Evolutionary conservation across 768 basidiomycete species (phyloP), one percentile per base, ranked within the genome.

Genomic region (Obba rivulosa): DNA sequence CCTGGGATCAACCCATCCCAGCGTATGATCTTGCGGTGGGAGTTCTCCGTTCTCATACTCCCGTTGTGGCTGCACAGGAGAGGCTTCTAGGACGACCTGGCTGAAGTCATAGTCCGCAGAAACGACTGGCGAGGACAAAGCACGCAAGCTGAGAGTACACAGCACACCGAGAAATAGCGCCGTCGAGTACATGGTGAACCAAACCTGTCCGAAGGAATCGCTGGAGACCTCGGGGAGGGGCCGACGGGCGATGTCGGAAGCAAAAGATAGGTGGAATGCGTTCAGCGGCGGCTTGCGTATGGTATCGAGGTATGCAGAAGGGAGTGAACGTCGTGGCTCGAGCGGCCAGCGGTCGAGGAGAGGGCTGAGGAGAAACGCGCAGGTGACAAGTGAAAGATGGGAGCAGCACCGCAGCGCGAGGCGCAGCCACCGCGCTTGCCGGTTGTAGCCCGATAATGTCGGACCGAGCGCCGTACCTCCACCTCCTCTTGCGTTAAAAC

Each of bases 1-100:
- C 38, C 89, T 74, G 17, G 91, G 91, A 64, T 93, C 90, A 42
- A 70, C 53, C 76, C 76, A 81, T 28, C 79, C 75, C 14, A 59
- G 41, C 2, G 62, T 66, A 17, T 63, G 44, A 49, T 59, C 54
- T 22, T 55, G 50, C 8, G 61, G 61, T 2, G 63, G 60, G 16
- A 56, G 48, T 52, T 63, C 62, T 13, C 60, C 62, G 45, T 63
- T 50, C 54, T 57, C 52, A 44, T 61, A 61, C 42, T 53, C 36
- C 21, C 51, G 49, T 18, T 38, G 42, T 41, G 46, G 24, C 24
- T 38, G n/a, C 46, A 10, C 25, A 18, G 28, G 28, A 7, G 24
- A 11, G 13, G 37, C 11, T 23, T n/a, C 16, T 9, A 48, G 17
- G 39, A 22, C 47, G 16, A 48, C 23, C 34, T 25, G 39, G 34